These are phyloP conservation scores for Ramalina peruviana DNA, from an alignment of 495 filamentous ascomycete species.

Conservation along the genomic window DNA sequence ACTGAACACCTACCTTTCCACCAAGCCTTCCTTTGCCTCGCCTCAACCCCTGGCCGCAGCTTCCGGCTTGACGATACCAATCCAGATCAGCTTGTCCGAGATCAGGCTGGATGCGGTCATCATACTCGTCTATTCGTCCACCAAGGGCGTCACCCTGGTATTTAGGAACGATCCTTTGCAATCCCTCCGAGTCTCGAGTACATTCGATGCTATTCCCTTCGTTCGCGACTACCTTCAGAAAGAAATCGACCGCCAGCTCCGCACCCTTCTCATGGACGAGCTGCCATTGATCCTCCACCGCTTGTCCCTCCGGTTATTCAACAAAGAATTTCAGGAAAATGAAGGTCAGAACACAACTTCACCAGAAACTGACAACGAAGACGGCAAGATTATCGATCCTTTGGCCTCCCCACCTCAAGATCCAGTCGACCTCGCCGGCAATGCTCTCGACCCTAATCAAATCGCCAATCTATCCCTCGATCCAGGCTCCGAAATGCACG, in stretches of 20 bases:
- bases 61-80: slow-evolving; percentile 84
- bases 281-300: slow-evolving; percentile 91
- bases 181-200: slow-evolving; percentile 94
- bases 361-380: slow-evolving; percentile 17
- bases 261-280: slow-evolving; percentile 93
- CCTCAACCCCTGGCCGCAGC: slow-evolving; percentile 86
- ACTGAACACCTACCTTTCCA: slow-evolving; percentile 84
- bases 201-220: slow-evolving; percentile 97
- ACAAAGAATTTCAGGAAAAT: slow-evolving; percentile 62
- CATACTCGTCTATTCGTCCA: slow-evolving; percentile 90
- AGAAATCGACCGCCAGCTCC: slow-evolving; percentile 88
- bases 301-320: slow-evolving; percentile 79
- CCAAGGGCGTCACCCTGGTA: slow-evolving; percentile 90
- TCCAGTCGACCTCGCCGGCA: slow-evolving; percentile 61
- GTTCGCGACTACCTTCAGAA: slow-evolving; percentile 93
- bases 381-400: slow-evolving; percentile 51
- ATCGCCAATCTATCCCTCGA: slow-evolving; percentile 65
- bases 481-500: slow-evolving; percentile 59
- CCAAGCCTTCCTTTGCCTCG: slow-evolving; percentile 81
- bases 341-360: slow-evolving; percentile 35
- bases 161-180: slow-evolving; percentile 97
- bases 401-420: slow-evolving; percentile 67
- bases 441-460: slow-evolving; percentile 55
- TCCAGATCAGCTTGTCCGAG: slow-evolving; percentile 92
- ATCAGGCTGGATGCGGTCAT: slow-evolving; percentile 97